Conservation (phyloP, 805 yeast genomes). For the Teunomyces gatunensis region DNA sequence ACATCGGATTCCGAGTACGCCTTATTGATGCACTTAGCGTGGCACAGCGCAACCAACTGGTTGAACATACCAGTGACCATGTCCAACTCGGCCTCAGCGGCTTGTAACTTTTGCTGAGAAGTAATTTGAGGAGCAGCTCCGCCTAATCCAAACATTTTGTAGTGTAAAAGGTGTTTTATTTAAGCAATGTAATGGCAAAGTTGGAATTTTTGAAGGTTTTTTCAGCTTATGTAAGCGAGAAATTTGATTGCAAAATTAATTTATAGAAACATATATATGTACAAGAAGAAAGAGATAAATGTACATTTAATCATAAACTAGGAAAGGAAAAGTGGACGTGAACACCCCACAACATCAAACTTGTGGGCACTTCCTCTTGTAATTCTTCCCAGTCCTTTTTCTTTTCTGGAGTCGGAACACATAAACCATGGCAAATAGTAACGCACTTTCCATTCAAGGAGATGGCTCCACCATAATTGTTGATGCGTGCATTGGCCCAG, state of each 20-base stretch:
- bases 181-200: slow-evolving; percentile 7
- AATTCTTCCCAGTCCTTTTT: slow-evolving; percentile 21
- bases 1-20: slow-evolving; percentile 71
- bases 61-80: slow-evolving; percentile 98
- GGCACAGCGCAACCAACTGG: slow-evolving; percentile 83
- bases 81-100: slow-evolving; percentile 96
- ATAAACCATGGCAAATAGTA: slow-evolving; percentile 37
- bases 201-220: slow-evolving; percentile 4
- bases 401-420: slow-evolving; percentile 31
- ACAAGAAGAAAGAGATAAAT: not conserved
- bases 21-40: slow-evolving; percentile 73
- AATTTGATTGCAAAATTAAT: not conserved
- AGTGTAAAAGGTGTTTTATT: not conserved
- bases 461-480: slow-evolving; percentile 30
- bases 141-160: slow-evolving; percentile 71
- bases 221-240: slow-evolving; percentile 2
- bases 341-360: slow-evolving; percentile 32
- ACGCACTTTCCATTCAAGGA: slow-evolving; percentile 34
- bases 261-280: too few relatives aligned
- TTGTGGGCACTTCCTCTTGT: slow-evolving; percentile 15
- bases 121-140: slow-evolving; percentile 70
- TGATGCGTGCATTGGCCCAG: slow-evolving; percentile 28
- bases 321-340: slow-evolving; percentile 38
- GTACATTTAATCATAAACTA: slow-evolving; percentile 18
- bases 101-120: slow-evolving; percentile 73